Conservation (phyloP, 2,329 filamentous ascomycete genomes). For the Xylaria sp. region DNA sequence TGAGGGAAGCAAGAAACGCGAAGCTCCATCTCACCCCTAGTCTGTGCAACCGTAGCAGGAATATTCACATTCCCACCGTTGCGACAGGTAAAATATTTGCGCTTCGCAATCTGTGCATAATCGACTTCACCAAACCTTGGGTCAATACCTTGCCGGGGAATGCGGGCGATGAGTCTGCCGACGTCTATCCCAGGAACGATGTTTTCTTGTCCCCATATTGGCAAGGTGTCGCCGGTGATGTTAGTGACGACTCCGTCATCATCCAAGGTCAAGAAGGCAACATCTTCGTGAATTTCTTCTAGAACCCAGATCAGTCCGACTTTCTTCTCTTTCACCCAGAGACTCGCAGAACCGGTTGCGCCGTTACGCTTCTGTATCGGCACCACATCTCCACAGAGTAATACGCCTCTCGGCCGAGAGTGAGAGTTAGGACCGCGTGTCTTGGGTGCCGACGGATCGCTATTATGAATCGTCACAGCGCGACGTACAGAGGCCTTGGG, state of each 20-base stretch:
- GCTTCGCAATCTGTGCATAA: constrained; percentile 76
- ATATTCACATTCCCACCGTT: constrained; percentile 82
- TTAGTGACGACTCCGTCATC: constrained; percentile 78
- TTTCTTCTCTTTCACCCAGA: constrained; percentile 98
- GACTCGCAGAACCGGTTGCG: constrained; percentile 86
- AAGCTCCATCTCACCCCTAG: constrained; percentile 75
- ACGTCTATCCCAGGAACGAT: constrained; percentile 77
- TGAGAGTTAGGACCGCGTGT: constrained; percentile 70
- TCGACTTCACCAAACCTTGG: constrained; percentile 78
- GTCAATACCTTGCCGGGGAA: constrained; percentile 80
- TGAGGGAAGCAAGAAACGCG: constrained; percentile 95
- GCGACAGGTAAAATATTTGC: constrained; percentile 85
- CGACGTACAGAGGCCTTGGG: constrained; percentile 67
- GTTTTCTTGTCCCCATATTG: constrained; percentile 84
- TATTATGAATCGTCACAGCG: constrained; percentile 71
- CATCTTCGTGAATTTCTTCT: constrained; percentile 96
- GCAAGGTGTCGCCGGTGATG: constrained; percentile 78
- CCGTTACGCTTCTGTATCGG: constrained; percentile 97
- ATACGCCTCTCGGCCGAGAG: constrained; percentile 84
- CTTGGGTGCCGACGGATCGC: constrained; percentile 65
- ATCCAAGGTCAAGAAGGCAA: constrained; percentile 79
- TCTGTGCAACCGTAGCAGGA: constrained; percentile 81
- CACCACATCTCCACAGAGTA: constrained; percentile 97
- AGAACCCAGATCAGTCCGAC: constrained; percentile 96
- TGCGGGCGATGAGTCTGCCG: constrained; percentile 79